phyloP scores from a whole-genome alignment of 331 rosid genomes.

The Pyracantha coccinea region DNA sequence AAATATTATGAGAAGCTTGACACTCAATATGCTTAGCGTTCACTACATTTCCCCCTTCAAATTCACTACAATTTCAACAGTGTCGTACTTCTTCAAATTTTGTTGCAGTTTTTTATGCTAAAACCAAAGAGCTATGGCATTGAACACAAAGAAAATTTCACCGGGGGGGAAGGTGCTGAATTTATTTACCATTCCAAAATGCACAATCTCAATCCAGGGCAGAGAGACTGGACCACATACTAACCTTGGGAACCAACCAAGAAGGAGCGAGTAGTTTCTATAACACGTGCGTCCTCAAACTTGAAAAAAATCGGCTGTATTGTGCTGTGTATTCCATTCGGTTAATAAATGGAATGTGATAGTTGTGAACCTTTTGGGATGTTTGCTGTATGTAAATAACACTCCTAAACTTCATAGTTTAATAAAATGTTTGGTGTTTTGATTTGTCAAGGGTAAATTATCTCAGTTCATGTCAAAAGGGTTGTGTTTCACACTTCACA shows the following conservation, averaged over 20 bases:
- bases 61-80: too few relatives aligned
- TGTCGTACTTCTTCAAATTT: not conserved
- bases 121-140: slow-evolving; percentile 72
- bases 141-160: slow-evolving; percentile 75
- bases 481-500: too few relatives aligned
- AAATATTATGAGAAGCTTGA: slow-evolving; percentile 72
- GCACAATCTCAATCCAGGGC: slow-evolving; percentile 83
- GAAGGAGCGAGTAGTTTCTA: slow-evolving; percentile 7
- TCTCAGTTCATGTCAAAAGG: too few relatives aligned
- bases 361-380: too few relatives aligned
- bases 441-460: too few relatives aligned
- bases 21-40: slow-evolving; percentile 49
- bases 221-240: slow-evolving; percentile 89
- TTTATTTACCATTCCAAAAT: slow-evolving; percentile 89
- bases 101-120: slow-evolving; percentile 74
- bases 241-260: slow-evolving; percentile 72
- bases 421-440: too few relatives aligned
- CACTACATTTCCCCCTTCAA: not conserved
- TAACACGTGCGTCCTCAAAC: too few relatives aligned
- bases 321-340: too few relatives aligned
- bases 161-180: slow-evolving; percentile 87
- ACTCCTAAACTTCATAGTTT: too few relatives aligned
- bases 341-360: too few relatives aligned
- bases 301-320: too few relatives aligned
- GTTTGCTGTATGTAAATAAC: too few relatives aligned